phyloP scores from a whole-genome alignment of 768 basidiomycete genomes.

The Termitomyces sp. region DNA sequence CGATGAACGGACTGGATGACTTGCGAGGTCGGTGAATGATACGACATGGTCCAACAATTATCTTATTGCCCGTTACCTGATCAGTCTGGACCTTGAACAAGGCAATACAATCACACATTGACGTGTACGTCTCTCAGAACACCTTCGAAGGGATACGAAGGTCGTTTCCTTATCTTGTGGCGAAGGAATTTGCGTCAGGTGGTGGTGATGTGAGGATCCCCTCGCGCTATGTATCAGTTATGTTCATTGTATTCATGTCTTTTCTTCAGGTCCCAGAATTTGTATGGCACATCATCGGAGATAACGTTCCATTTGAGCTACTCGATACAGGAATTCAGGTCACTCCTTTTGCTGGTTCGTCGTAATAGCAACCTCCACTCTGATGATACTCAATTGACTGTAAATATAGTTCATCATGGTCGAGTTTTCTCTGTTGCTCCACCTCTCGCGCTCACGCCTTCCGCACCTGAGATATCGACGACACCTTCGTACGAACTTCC shows the following conservation, averaged over 20 bases:
- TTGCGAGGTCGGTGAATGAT: constrained; percentile 53
- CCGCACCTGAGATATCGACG: constrained; percentile 28
- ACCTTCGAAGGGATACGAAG: constrained; percentile 65
- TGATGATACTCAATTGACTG: constrained; percentile 5
- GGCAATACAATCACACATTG: constrained; percentile 67
- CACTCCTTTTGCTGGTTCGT: constrained; percentile 62
- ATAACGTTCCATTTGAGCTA: constrained; percentile 64
- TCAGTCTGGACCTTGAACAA: constrained; percentile 68
- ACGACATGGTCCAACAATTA: neutral
- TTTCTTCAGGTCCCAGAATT: constrained; percentile 75
- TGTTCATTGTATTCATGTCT: neutral
- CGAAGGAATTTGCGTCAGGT: constrained; percentile 72
- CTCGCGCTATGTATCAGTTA: neutral
- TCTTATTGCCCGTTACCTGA: constrained; percentile 2
- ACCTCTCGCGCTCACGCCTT: constrained; percentile 30
- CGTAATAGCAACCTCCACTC: neutral
- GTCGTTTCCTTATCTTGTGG: constrained; percentile 79
- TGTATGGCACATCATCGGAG: constrained; percentile 75
- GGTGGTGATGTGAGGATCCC: constrained; percentile 59
- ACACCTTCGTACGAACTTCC: constrained; percentile 20
- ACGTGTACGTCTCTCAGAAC: constrained; percentile 62
- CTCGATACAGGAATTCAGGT: constrained; percentile 56
- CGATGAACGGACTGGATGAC: constrained; percentile 90
- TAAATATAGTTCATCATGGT: constrained; percentile 63
- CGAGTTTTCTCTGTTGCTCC: constrained; percentile 47